Base-by-base conservation (phyloP, 768 basidiomycete genomes). In the Leccinum broughii region DNA sequence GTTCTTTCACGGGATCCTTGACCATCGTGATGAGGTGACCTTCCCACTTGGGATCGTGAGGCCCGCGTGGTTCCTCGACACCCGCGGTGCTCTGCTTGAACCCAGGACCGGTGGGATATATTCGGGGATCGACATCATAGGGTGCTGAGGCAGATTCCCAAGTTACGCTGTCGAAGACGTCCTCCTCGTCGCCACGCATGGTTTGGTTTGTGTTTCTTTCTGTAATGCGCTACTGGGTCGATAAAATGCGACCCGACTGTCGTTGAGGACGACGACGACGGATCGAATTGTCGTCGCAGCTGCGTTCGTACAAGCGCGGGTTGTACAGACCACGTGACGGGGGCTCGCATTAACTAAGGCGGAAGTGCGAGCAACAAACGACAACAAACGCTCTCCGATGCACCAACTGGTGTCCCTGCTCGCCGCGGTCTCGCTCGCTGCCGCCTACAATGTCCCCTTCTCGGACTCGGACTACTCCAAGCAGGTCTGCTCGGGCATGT, bases 401-500 rank as follows among this genome's bases (percentile, higher is more conserved):
- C 66, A 59, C 61, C 64, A 55, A 64, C 58, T 64, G 59, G 60
- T 48, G 57, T 61, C 30, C 62, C 56, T 71, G 59, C 20, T 68
- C 57, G 67, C 60, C 60, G 58, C 76, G 49, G 64, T 76, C 41
- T 71, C 73, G 44, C 72, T 73, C 56, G 76, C 70, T 46, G 64
- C 72, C 55, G 85, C 84, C 14, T 91, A 84, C 75, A 80, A 88
- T 59, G 85, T 85, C 51, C 77, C 85, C 22, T 83, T 95, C 39
- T 72, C 83, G 34, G 90, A 90, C 74, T 85, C 84, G 72, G 93
- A 94, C 75, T 88, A 87, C 76, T 84, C 90, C 32, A 85, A 92
- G 52, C 94, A 98, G 79, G 88, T 89, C 73, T 98, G 95, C 76
- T 93, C 90, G 62, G 95, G 95, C 56, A 96, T 98, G 93, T 98